Base-by-base conservation (phyloP, 2,329 filamentous ascomycete species). In the Lomentospora prolificans region DNA sequence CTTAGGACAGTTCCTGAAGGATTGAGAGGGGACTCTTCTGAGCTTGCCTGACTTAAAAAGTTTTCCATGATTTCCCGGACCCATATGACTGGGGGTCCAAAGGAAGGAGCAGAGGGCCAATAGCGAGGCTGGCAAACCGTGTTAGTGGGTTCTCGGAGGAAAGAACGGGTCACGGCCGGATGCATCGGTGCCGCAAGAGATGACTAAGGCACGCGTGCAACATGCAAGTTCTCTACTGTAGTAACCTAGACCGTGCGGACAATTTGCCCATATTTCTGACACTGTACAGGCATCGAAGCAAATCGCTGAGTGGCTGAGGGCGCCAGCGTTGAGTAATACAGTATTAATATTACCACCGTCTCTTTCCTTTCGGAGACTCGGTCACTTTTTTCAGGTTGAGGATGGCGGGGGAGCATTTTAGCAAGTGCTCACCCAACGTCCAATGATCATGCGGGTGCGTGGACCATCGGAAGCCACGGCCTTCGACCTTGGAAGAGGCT, bases 31-130 rank as follows among this genome's bases (percentile, higher is more conserved):
- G 22, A 25, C 17, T 17, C 22, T 9, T 25, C 19, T 22, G 22
- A 48, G 44, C 44, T 48, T 33, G 17, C 44, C 17, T 48, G 10
- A 48, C 44, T 48, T 17, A 22, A 48, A 51, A 55, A 50, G 30
- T 30, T 48, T 41, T 48, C 22, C 19, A 22, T 48, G 7, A 33
- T 41, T 41, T 8, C 36, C 36, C 17, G 36, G 7, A 9, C 17
- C 22, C 22, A 7, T 19, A 12, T 48, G 44, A 12, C 10, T 46
- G 41, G 19, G 41, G 44, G 44, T 48, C 44, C 44, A 33, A n/a
- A n/a, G 7, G 30, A 6, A 7, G 6, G 30, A 7, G 30, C 6
- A 33, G 30, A 12, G 30, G 30, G 12, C 6, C 6, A 48, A 48
- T 48, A 48, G 44, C 44, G 17, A 48, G 44, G 17, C 44, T 22